Conservation (phyloP, 2,329 filamentous ascomycete genomes). For the Alternaria postmessia region DNA sequence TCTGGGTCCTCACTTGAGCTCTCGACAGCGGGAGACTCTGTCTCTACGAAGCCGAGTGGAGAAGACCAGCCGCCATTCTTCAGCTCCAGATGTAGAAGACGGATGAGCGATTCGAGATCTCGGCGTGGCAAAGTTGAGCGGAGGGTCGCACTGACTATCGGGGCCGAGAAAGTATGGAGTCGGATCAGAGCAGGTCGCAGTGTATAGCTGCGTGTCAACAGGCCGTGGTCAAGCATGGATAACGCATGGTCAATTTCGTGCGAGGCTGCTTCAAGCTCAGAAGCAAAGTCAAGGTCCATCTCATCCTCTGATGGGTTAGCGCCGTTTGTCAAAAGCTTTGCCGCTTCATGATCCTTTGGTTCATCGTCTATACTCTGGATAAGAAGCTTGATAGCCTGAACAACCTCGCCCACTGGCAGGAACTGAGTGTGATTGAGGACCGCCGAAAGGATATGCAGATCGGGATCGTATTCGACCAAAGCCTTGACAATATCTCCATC, state of each 20-base stretch:
- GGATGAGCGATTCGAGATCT: slow-evolving; percentile 75
- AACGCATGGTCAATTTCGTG: slow-evolving; percentile 73
- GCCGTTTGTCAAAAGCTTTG: slow-evolving; percentile 53
- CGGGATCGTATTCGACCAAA: slow-evolving; percentile 71
- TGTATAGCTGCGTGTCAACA: slow-evolving; percentile 68
- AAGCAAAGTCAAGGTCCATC: slow-evolving; percentile 48
- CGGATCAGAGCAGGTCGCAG: slow-evolving; percentile 74
- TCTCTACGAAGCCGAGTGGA: slow-evolving; percentile 69
- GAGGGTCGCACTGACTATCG: slow-evolving; percentile 68
- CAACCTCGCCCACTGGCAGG: slow-evolving; percentile 71
- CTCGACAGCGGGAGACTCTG: slow-evolving; percentile 39
- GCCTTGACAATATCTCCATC: slow-evolving; percentile 69
- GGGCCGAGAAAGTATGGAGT: slow-evolving; percentile 70
- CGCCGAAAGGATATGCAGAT: slow-evolving; percentile 70
- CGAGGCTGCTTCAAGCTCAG: slow-evolving; percentile 50
- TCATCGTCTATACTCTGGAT: slow-evolving; percentile 71
- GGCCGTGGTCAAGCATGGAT: slow-evolving; percentile 71
- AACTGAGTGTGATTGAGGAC: slow-evolving; percentile 70
- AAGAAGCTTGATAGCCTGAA: slow-evolving; percentile 70
- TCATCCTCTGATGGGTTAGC: slow-evolving; percentile 30
- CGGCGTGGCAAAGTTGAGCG: slow-evolving; percentile 70
- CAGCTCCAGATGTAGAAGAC: slow-evolving; percentile 76
- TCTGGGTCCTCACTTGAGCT: slow-evolving; percentile 62
- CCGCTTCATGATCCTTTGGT: slow-evolving; percentile 38
- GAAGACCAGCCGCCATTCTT: slow-evolving; percentile 79